A percentile compares a stretch with the other conserved stretches of the same genome.
Conservation (phyloP, 2,329 filamentous ascomycete genomes). For the Colletotrichum somersetense region DNA sequence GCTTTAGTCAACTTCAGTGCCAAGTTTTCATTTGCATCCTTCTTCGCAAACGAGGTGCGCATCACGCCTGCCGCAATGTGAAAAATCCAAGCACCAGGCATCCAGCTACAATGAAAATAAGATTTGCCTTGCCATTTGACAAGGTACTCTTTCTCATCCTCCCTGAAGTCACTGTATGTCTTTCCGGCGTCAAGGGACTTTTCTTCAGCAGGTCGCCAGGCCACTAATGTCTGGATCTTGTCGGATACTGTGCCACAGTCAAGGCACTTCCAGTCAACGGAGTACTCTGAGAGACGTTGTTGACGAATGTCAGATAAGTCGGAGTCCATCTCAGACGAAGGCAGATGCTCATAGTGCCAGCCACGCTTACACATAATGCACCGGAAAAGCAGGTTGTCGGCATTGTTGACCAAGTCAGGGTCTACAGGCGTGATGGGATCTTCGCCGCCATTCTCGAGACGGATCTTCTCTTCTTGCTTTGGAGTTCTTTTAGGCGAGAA, state of each 20-base stretch:
- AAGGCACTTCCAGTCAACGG: slow-evolving; percentile 81
- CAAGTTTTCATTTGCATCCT: slow-evolving; percentile 64
- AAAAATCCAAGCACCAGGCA: slow-evolving; percentile 89
- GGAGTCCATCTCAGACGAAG: slow-evolving; percentile 36
- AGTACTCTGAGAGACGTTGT: slow-evolving; percentile 79
- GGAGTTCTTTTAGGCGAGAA: slow-evolving; percentile 81
- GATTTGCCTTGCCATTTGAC: slow-evolving; percentile 88
- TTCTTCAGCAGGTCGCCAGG: slow-evolving; percentile 82
- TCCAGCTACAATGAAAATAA: slow-evolving; percentile 87
- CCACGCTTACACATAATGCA: slow-evolving; percentile 81
- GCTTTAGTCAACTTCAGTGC: slow-evolving; percentile 75
- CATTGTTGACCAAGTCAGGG: slow-evolving; percentile 77
- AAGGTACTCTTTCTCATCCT: slow-evolving; percentile 88
- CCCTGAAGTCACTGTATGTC: slow-evolving; percentile 65
- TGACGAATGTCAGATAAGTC: slow-evolving; percentile 60
- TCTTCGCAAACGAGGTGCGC: slow-evolving; percentile 82
- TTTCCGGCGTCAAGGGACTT: slow-evolving; percentile 64
- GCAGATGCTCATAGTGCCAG: slow-evolving; percentile 87
- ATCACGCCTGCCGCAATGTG: slow-evolving; percentile 73
- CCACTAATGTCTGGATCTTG: slow-evolving; percentile 84
- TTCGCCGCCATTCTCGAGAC: slow-evolving; percentile 80
- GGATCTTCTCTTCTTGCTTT: slow-evolving; percentile 85
- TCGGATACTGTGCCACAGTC: slow-evolving; percentile 75
- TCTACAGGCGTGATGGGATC: slow-evolving; percentile 80
- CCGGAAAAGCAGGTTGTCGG: slow-evolving; percentile 83